Base-by-base conservation (phyloP, 495 filamentous ascomycete genomes). In the Aspergillus bridgeri region DNA sequence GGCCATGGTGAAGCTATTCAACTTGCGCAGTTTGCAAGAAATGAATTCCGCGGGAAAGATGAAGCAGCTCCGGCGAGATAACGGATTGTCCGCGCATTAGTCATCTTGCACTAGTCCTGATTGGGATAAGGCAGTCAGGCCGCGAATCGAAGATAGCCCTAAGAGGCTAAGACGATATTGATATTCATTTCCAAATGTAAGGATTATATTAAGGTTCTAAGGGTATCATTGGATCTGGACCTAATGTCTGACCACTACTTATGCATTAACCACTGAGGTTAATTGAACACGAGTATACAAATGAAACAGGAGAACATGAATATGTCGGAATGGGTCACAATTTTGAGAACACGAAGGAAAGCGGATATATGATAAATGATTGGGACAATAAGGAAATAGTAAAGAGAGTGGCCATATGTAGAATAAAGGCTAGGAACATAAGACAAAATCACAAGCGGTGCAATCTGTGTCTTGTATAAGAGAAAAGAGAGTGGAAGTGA, bases 1-100 rank as follows among this genome's bases (percentile, higher is more conserved):
- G 52, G 75, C 71, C 75, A 78, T 78, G 45, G 45, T 73, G 60
- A 48, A 48, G 56, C 38, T 46, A 44, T 53, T 57, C 61, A 55
- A 42, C 48, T 53, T 57, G 54, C 46, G 60, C 48, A 64, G 67
- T 61, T 65, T 66, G 61, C 60, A 60, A 54, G 29, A 58, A 42
- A 38, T 60, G 49, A 65, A 58, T 71, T 60, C 67, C 66, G 63
- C 63, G 65, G 61, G 59, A 64, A 67, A 66, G 57, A 50, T 38
- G 27, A 42, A 27, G 58, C 51, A 56, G 53, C 53, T 58, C 21
- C 24, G 22, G 33, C 33, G 46, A 51, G 53, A 60, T 60, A 60
- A 60, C 53, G 61, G 51, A n/a, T 27, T 21, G 27, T 33, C 13
- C 20, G 18, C 29, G 33, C 17, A 50, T 65, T 47, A 54, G 54